Percentiles rank a stretch among this genome's conserved stretches.
Evolutionary conservation across 1,284 basidiomycete species (phyloP).

Genomic region (Rhodotorula sp.): DNA sequence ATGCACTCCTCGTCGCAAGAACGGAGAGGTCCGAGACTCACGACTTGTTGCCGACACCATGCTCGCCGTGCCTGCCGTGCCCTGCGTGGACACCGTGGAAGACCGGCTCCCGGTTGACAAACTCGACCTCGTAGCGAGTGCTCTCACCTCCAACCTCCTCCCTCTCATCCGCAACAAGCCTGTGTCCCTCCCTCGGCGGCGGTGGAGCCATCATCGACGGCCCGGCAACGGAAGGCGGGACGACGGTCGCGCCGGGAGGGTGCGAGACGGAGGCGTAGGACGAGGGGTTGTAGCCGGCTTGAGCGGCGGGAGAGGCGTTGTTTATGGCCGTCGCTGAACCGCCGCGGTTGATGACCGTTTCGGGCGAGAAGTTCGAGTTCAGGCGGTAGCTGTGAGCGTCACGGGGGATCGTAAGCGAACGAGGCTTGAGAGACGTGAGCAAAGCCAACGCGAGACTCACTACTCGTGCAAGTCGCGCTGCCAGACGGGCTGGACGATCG

Average conservation of each 20-base stretch:
- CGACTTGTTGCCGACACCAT: not conserved
- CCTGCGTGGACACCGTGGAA: not conserved
- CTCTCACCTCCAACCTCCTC: constrained; percentile 5
- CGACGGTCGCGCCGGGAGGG: constrained; percentile 4
- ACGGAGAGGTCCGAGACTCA: not conserved
- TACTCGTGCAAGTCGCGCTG: constrained; percentile 34
- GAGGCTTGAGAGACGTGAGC: not conserved
- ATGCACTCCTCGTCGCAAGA: not conserved
- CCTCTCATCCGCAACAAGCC: constrained; percentile 15
- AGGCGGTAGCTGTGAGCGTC: constrained; percentile 9
- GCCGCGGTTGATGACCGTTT: not conserved
- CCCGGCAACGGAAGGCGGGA: constrained; percentile 1
- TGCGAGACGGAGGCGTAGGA: constrained; percentile 9
- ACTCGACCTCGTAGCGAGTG: constrained; percentile 21
- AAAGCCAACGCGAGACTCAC: constrained; percentile 4
- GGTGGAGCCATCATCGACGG: constrained; percentile 2
- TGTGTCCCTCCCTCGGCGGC: constrained; percentile 12
- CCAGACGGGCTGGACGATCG: constrained; percentile 31
- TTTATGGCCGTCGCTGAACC: not conserved
- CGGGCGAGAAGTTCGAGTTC: constrained; percentile 15
- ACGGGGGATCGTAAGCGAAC: not conserved
- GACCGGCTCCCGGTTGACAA: constrained; percentile 26
- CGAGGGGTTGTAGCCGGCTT: not conserved
- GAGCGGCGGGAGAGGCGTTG: constrained; percentile 6
- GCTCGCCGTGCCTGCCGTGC: not conserved